Evolutionary conservation across 495 filamentous ascomycete species (phyloP), one percentile per base, ranked within the genome.

Genomic region (Parathielavia appendiculata): DNA sequence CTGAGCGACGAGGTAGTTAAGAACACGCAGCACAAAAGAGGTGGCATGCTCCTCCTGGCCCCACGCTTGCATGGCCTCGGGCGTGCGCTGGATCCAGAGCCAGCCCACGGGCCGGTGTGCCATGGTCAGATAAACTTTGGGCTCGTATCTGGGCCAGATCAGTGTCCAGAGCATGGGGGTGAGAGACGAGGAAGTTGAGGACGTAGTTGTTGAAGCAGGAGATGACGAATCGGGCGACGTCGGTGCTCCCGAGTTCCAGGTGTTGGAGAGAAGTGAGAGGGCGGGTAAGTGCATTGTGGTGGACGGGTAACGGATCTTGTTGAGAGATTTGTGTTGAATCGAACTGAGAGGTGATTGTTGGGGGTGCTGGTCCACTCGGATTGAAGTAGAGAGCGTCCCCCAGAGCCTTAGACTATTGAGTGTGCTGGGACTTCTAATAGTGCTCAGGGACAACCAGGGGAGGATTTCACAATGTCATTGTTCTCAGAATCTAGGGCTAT

Each of bases 11-110:
- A 40, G 11, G 36, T 49, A 40, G 0, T 34, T 35, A 20, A 57
- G 35, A 6, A 57, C 45, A 10, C 35, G 20, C 22, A 49, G 32
- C 9, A 57, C 45, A 35, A 57, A 50, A 14, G 36, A 2, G 10
- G 54, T 14, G 14, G 54, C 54, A n/a, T 57, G 45, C 20, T 50
- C 54, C 0, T 57, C 54, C n/a, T 49, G 54, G 10, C 45, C 22
- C 54, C 34, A 39, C 14, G 0, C 9, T 1, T 22, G 14, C 14
- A 5, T 23, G 1, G 9, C 23, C 16, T 17, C 35, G 7, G 14
- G 9, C 1, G 20, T 34, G 6, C 16, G 6, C n/a, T 49, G 44
- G 1, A 36, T 49, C 54, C 54, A 57, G n/a, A 32, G 35, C 54
- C 45, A 57, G 14, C 23, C 20, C 1, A 26, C 22, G 6, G 12